Percentiles rank a stretch among this genome's conserved stretches.
Conservation (phyloP, 2,329 filamentous ascomycete genomes). For the Aspergillus tanneri region DNA sequence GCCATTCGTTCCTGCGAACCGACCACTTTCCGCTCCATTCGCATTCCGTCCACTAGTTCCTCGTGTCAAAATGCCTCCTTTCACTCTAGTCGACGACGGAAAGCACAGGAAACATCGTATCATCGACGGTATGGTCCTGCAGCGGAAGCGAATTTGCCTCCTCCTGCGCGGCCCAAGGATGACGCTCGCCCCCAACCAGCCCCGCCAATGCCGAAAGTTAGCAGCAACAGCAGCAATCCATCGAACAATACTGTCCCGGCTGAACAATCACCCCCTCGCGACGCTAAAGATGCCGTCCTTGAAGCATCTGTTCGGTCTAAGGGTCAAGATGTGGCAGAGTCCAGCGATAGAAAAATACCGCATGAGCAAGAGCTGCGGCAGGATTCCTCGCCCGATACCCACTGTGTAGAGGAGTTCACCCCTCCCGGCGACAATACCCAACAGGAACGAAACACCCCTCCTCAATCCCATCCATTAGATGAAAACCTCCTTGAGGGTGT, state of each 20-base stretch:
- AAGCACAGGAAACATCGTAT: conserved; percentile 38
- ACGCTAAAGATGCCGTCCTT: conserved; percentile 10
- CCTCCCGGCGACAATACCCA: conserved; percentile 8
- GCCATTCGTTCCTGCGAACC: conserved; percentile 52
- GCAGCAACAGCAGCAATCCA: conserved; percentile 8
- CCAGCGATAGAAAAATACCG: conserved; percentile 12
- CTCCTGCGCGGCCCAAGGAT: conserved; percentile 35
- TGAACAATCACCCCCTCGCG: conserved; percentile 16
- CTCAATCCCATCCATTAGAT: conserved; percentile 6
- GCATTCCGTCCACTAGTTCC: conserved; percentile 31
- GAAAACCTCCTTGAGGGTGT: conserved; percentile 41
- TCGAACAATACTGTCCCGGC: conserved; percentile 9
- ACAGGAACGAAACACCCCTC: conserved; percentile 14
- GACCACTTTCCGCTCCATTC: conserved; percentile 44
- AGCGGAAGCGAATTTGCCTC: conserved; percentile 42
- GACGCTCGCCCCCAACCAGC: conserved; percentile 16
- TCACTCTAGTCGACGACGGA: conserved; percentile 36
- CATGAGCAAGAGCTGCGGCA: conserved; percentile 25
- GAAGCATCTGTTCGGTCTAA: conserved; percentile 17
- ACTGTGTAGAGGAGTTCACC: conserved; percentile 14
- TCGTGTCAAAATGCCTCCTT: conserved; percentile 30
- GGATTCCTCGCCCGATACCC: conserved; percentile 19
- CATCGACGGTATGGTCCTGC: conserved; percentile 50
- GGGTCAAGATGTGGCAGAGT: conserved; percentile 15
- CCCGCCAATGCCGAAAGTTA: conserved; percentile 12